Conservation (phyloP, 1,284 basidiomycete genomes). For the Agaricales sp. region DNA sequence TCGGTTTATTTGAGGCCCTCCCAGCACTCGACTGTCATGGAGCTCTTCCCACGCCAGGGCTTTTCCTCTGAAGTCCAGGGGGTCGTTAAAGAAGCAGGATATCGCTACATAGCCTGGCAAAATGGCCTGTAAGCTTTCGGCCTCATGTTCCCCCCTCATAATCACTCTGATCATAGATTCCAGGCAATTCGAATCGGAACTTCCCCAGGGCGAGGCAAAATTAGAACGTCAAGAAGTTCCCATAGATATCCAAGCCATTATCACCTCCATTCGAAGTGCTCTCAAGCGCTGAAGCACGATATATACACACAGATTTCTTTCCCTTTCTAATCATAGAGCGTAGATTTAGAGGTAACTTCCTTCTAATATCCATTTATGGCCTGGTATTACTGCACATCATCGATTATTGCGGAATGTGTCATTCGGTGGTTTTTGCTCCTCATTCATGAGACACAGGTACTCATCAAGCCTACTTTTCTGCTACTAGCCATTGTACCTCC, state of each 20-base stretch:
- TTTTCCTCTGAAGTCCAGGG: slow-evolving; percentile 32
- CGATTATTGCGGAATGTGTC: too few species aligned
- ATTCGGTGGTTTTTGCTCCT: too few species aligned
- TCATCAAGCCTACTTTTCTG: too few species aligned
- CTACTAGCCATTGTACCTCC: too few species aligned
- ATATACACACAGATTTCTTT: too few species aligned
- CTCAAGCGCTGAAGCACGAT: background rate
- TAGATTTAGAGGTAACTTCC: too few species aligned
- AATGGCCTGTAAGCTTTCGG: background rate
- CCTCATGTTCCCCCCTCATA: background rate
- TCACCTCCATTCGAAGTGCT: background rate
- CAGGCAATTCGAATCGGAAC: background rate
- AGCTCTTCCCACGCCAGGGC: slow-evolving; percentile 68
- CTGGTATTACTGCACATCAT: too few species aligned
- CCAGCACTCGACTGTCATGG: slow-evolving; percentile 52
- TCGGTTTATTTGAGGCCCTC: slow-evolving; percentile 60
- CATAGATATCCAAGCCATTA: background rate
- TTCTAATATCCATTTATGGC: too few species aligned
- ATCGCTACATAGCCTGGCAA: background rate
- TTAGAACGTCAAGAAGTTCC: background rate
- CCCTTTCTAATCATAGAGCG: too few species aligned
- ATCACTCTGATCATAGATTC: background rate
- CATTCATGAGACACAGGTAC: too few species aligned
- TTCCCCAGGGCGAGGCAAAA: background rate
- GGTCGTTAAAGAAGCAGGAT: background rate